Base-by-base conservation (phyloP, 1,139 yeast genomes). In the Lodderomyces oxycetoniae region DNA sequence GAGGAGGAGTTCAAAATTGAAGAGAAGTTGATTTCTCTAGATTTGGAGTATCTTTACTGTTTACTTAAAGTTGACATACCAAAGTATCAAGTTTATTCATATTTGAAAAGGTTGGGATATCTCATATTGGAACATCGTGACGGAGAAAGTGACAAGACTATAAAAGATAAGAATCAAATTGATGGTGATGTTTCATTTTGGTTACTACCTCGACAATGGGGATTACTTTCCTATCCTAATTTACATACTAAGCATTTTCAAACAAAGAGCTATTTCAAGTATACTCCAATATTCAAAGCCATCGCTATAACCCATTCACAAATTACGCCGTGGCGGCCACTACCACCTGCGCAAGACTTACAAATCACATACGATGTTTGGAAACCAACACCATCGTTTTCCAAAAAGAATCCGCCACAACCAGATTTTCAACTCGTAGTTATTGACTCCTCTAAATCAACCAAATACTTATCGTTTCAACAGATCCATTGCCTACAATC, bases 341-440 rank as follows among this genome's bases (percentile, higher is more conserved):
- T n/a, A n/a, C n/a, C n/a, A n/a, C n/a, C n/a, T n/a, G 22, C 22
- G 22, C 9, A 19, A 19, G 23, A 26, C 12, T 34, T 38, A 20
- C 31, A 42, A 2, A 50, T 71, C 1, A 58, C 68, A 1, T 88
- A 69, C 47, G 71, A 83, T 47, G 86, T 86, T 1, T 89, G 96
- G 96, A 88, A 85, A 54, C 97, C 97, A 0, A 64, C 71, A 2
- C 74, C 81, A 0, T 57, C 55, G 7, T 89, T 85, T 57, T 78
- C 78, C 37, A 88, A 88, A 49, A 78, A 77, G 28, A 51, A 54
- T 20, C 88, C 89, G 0, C 83, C 86, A 0, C 57, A 60, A 0
- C 95, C 96, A 1, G 91, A 89, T 53, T 89, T 77, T 49, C 87
- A 81, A 44, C 57, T 89, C 1, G 67, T 75, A 3, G 77, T 87